These are phyloP conservation scores for Mycena indigotica DNA, from an alignment of 768 basidiomycete species.

Conservation along the genomic window DNA sequence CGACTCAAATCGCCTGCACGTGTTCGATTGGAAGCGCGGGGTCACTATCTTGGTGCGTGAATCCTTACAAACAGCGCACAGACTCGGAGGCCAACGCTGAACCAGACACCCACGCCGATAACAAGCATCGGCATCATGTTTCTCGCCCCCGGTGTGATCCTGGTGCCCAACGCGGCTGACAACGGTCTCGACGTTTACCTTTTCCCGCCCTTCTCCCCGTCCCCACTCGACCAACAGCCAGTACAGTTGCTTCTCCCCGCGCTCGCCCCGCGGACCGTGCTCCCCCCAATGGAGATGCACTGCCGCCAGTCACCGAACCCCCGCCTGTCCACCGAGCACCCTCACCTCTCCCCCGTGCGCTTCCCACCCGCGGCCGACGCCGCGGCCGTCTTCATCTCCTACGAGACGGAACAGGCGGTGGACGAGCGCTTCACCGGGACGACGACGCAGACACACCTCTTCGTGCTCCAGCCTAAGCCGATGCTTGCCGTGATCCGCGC, in stretches of 20 bases:
- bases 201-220: not conserved
- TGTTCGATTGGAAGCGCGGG: not conserved
- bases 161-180: not conserved
- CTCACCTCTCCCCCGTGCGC: not conserved
- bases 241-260: not conserved
- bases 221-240: not conserved
- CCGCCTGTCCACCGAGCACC: not conserved
- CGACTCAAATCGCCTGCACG: not conserved
- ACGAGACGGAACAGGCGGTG: not conserved
- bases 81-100: not conserved
- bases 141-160: not conserved
- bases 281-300: not conserved
- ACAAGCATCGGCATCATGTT: not conserved
- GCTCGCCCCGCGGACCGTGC: not conserved
- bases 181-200: not conserved
- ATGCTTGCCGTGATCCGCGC: not conserved
- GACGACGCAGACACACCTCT: not conserved
- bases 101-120: not conserved
- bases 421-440: not conserved
- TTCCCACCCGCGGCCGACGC: not conserved
- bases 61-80: too few species aligned
- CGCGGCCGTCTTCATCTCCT: not conserved
- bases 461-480: not conserved
- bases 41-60: not conserved
- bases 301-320: not conserved